Percentiles rank a stretch among this genome's conserved stretches.
Conservation (phyloP, 345 rosid genomes). For the Citrus trifoliata region DNA sequence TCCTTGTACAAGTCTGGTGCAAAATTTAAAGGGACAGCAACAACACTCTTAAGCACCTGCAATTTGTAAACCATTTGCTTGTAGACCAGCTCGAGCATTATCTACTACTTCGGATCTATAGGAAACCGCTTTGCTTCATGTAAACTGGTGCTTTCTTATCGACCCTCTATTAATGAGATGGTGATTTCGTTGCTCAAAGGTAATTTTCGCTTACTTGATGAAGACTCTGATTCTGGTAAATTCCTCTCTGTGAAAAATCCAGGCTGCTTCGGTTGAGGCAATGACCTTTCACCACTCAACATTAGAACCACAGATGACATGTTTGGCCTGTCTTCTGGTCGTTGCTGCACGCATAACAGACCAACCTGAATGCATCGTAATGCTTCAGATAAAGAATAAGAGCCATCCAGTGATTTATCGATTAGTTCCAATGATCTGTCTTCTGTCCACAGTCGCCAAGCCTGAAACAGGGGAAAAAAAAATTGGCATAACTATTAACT, state of each 20-base stretch:
- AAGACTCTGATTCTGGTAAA: neutral
- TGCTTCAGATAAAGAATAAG: neutral
- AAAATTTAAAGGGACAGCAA: neutral
- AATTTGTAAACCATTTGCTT: neutral
- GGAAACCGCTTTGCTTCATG: neutral
- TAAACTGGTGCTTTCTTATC: neutral
- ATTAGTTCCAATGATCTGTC: constrained; percentile 24
- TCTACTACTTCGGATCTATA: neutral
- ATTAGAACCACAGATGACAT: constrained; percentile 14
- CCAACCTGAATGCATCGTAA: neutral
- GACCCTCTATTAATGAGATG: neutral
- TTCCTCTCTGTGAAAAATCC: neutral
- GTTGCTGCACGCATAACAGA: neutral
- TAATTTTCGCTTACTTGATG: neutral
- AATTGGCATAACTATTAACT: neutral
- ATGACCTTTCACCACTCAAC: neutral
- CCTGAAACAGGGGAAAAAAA: constrained; percentile 18
- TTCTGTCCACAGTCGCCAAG: constrained; percentile 37
- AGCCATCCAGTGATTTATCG: constrained; percentile 11
- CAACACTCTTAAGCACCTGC: neutral
- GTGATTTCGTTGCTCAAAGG: neutral
- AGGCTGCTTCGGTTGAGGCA: constrained; percentile 1
- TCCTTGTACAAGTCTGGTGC: neutral
- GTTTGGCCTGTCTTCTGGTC: neutral
- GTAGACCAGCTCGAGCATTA: neutral